Conservation (phyloP, 257 asterid species). For the Plectranthus barbatus region DNA sequence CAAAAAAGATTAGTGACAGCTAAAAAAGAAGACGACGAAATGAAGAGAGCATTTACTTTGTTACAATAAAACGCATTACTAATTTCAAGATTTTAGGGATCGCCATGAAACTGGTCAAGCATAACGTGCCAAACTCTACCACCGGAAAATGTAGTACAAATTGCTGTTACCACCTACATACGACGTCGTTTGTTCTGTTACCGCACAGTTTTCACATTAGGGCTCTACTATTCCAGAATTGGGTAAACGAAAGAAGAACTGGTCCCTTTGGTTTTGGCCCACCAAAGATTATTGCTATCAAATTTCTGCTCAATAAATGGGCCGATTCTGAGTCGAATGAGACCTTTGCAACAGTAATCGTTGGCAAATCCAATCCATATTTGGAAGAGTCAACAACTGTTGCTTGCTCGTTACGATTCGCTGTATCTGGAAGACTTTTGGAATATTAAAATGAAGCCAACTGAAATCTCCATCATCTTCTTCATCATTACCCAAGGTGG, state of each 20-base stretch:
- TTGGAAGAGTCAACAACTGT: neutral
- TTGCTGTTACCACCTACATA: neutral
- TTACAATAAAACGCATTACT: neutral
- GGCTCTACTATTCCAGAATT: neutral
- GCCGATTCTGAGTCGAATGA: neutral
- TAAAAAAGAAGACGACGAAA: neutral
- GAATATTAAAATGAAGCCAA: neutral
- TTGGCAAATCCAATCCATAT: neutral
- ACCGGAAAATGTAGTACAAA: neutral
- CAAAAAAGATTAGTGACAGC: neutral
- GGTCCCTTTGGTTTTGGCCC: neutral
- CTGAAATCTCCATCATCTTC: neutral
- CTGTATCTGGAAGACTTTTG: neutral
- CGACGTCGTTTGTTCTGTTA: no score
- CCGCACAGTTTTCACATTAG: no score
- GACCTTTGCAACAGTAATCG: neutral
- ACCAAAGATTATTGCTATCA: neutral
- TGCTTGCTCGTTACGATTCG: neutral
- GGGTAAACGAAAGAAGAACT: neutral
- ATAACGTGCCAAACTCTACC: neutral
- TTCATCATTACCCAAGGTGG: neutral
- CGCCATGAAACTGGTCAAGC: neutral
- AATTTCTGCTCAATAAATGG: neutral
- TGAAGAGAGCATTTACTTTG: neutral
- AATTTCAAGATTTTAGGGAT: neutral